phyloP scores from a whole-genome alignment of 306 rosid genomes.

The Neltuma alba region DNA sequence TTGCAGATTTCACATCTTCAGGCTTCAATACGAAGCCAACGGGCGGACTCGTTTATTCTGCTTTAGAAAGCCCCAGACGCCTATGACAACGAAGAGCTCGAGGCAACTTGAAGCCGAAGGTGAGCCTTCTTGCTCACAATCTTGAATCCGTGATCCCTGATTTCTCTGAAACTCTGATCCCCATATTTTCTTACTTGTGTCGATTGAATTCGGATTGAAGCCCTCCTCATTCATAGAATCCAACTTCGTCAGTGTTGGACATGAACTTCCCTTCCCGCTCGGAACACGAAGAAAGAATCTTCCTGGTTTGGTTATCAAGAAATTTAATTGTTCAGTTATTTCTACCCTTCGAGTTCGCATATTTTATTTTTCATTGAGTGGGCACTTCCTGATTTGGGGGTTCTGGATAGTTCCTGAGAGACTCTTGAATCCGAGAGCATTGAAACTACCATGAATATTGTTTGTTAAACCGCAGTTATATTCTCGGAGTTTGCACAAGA shows the following conservation, averaged over 20 bases:
- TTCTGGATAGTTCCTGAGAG: slow-evolving; percentile 29
- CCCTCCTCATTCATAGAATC: slow-evolving; percentile 10
- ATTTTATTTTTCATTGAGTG: slow-evolving; percentile 25
- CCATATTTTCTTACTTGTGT: background rate
- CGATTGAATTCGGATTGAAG: slow-evolving; percentile 25
- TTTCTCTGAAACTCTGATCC: background rate
- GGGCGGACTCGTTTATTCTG: background rate
- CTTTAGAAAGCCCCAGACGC: slow-evolving; percentile 29
- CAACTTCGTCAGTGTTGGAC: slow-evolving; percentile 30
- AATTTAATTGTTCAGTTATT: slow-evolving; percentile 11
- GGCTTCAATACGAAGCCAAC: background rate
- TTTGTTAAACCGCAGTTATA: slow-evolving; percentile 36
- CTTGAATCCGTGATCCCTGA: slow-evolving; percentile 20
- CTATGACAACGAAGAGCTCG: slow-evolving; percentile 32
- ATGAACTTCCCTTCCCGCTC: slow-evolving; percentile 7
- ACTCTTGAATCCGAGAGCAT: slow-evolving; percentile 35
- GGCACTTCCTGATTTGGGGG: slow-evolving; percentile 30
- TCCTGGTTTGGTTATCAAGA: slow-evolving; percentile 26
- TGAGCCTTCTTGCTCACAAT: slow-evolving; percentile 35
- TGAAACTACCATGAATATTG: slow-evolving; percentile 22
- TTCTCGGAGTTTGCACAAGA: slow-evolving; percentile 24
- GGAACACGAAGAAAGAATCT: slow-evolving; percentile 25
- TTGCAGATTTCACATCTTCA: background rate
- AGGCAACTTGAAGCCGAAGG: slow-evolving; percentile 48
- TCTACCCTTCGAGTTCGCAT: background rate